These are phyloP conservation scores for Zygoascus sp. DNA, from an alignment of 1,139 yeast genomes.

Conservation along the genomic window DNA sequence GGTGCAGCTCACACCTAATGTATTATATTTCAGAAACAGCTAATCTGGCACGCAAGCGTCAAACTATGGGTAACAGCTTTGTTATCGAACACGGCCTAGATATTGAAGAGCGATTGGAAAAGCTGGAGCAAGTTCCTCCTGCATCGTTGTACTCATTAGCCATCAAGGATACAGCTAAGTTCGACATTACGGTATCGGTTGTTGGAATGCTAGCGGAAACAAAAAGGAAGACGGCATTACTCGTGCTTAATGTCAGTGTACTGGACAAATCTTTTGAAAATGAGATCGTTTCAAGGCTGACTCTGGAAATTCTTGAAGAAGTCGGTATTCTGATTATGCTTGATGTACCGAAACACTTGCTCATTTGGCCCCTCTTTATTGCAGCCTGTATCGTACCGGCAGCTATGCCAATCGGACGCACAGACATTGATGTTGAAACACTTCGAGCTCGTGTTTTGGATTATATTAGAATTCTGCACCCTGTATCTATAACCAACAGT, in stretches of 20 bases:
- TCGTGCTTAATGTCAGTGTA: neutral
- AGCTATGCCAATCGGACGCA: neutral
- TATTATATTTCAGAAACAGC: constrained; percentile 2
- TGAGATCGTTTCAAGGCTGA: neutral
- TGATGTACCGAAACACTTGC: constrained; percentile 4
- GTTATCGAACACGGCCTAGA: neutral
- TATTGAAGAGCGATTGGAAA: neutral
- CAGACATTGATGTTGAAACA: neutral
- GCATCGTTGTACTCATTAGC: neutral
- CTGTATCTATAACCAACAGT: neutral
- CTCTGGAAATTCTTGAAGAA: neutral
- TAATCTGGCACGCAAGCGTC: neutral
- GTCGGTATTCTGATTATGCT: neutral
- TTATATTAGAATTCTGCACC: neutral
- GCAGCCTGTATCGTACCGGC: neutral
- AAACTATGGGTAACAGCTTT: neutral
- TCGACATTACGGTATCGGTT: neutral
- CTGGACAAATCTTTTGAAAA: neutral
- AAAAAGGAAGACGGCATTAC: constrained; percentile 2
- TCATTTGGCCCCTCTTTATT: constrained; percentile 1
- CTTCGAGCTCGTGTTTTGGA: neutral
- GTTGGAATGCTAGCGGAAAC: neutral
- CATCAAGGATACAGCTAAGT: too few species aligned
- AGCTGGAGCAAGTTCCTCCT: neutral
- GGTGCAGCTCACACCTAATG: constrained; percentile 5